These are phyloP conservation scores for Candolleomyces efflorescens DNA, from an alignment of 768 basidiomycete species.

Conservation along the genomic window DNA sequence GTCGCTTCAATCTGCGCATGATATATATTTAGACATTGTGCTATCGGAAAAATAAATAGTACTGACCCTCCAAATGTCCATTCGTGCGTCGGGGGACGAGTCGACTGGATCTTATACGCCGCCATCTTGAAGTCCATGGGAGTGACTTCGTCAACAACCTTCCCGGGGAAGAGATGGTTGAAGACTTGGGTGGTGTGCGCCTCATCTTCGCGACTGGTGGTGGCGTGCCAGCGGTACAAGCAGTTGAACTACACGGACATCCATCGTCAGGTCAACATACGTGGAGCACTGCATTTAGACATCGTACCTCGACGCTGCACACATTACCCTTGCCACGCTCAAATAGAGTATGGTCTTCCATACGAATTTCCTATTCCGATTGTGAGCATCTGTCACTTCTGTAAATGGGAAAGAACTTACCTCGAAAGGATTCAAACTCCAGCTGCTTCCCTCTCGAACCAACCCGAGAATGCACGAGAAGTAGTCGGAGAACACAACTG, in stretches of 20 bases:
- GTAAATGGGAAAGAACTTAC: slow-evolving; percentile 28
- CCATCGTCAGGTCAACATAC: not conserved
- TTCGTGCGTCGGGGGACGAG: slow-evolving; percentile 43
- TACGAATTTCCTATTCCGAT: slow-evolving; percentile 55
- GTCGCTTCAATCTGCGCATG: slow-evolving; percentile 51
- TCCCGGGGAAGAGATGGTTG: slow-evolving; percentile 47
- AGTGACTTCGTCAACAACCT: slow-evolving; percentile 42
- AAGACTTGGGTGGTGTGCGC: slow-evolving; percentile 58
- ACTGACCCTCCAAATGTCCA: slow-evolving; percentile 69
- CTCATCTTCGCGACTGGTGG: slow-evolving; percentile 68
- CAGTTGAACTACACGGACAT: slow-evolving; percentile 64
- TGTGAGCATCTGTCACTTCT: not conserved
- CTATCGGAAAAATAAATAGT: not conserved
- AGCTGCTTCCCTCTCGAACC: slow-evolving; percentile 66
- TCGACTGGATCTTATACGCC: slow-evolving; percentile 31
- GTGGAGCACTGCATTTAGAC: not conserved
- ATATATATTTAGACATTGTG: not conserved
- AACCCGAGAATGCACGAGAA: slow-evolving; percentile 79
- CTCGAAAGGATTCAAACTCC: slow-evolving; percentile 74
- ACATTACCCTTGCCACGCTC: slow-evolving; percentile 80
- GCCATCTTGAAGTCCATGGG: slow-evolving; percentile 48
- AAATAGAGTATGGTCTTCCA: slow-evolving; percentile 57
- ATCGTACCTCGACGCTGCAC: slow-evolving; percentile 71
- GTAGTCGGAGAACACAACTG: slow-evolving; percentile 79
- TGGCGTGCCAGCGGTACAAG: slow-evolving; percentile 82